Base-by-base conservation (phyloP, 441 rosid species). In the Euphorbia celastroides region DNA sequence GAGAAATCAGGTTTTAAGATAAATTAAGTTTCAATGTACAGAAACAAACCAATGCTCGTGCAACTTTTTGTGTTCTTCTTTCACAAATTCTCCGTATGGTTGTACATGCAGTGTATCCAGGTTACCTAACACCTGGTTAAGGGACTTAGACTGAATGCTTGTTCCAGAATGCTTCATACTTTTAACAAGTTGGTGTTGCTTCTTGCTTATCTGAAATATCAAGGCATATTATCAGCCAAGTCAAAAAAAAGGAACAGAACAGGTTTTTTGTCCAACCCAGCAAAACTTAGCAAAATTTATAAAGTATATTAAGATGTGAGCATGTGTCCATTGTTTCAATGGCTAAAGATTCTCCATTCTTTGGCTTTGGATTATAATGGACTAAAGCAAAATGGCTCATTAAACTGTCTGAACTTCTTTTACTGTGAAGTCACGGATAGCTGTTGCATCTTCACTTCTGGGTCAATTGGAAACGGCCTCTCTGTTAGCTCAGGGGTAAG, bases 31-130 rank as follows among this genome's bases (percentile, higher is more conserved):
- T 57, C 54, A 36, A 16, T 61, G 50, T 31, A 55, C 12, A 25
- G 71, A 69, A 66, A 46, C 56, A 71, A 72, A 92, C 99, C 99
- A 92, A 73, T 95, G 86, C 68, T 81, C 83, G n/a, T 71, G 87
- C 88, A 95, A 76, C 80, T 86, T 95, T 80, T 79, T 90, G 74
- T 72, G 74, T 65, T 95, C 98, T 74, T 95, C 98, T 85, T 87
- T 89, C 73, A 90, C 83, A 74, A 90, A 95, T 68, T 86, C 84
- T 82, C 89, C 96, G 70, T 86, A 95, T 16, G 98, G 96, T 67
- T 84, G 95, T 70, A 92, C 91, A 69, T 83, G 85, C 81, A 87
- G 79, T 50, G 66, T 72, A 74, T 86, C 80, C 67, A 88, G 78
- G 81, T 83, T 78, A 65, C 99, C 99, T 69, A 93, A 78, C 51